These are phyloP conservation scores for Epichloe sylvatica DNA, from an alignment of 2,329 filamentous ascomycete genomes.

Conservation along the genomic window DNA sequence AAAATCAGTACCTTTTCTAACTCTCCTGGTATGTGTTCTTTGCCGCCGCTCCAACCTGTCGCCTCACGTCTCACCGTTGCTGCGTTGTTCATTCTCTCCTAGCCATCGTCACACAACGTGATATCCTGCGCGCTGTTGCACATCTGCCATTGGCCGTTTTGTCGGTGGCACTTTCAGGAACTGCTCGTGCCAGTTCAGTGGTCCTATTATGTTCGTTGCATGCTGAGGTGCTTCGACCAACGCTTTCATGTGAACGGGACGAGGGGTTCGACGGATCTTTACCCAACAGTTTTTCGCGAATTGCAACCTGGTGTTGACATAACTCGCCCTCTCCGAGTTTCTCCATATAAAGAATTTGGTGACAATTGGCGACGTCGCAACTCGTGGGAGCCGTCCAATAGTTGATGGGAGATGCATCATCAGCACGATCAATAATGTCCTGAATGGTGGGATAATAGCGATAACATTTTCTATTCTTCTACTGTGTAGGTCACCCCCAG, in stretches of 20 bases:
- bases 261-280: background rate
- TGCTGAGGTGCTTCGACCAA: background rate
- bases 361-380: constrained; percentile 1
- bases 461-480: constrained; percentile 3
- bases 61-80: constrained; percentile 2
- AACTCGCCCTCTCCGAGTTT: background rate
- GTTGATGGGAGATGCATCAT: background rate
- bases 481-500: background rate
- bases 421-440: constrained; percentile 4
- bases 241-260: constrained; percentile 1
- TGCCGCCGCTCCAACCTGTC: constrained; percentile 1
- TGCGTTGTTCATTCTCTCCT: constrained; percentile 3
- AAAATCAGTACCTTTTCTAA: background rate
- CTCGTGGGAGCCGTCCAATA: background rate
- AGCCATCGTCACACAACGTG: background rate
- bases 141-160: background rate
- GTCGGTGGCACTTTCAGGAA: background rate
- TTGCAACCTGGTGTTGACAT: background rate
- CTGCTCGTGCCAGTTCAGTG: constrained; percentile 3
- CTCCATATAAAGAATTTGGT: background rate
- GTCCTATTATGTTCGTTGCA: background rate
- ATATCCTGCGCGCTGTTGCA: constrained; percentile 1
- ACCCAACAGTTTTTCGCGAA: background rate
- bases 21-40: constrained; percentile 1
- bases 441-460: constrained; percentile 6